Evolutionary conservation across 2,329 filamentous ascomycete genomes (phyloP).

Genomic region (Endocalyx cinctus): DNA sequence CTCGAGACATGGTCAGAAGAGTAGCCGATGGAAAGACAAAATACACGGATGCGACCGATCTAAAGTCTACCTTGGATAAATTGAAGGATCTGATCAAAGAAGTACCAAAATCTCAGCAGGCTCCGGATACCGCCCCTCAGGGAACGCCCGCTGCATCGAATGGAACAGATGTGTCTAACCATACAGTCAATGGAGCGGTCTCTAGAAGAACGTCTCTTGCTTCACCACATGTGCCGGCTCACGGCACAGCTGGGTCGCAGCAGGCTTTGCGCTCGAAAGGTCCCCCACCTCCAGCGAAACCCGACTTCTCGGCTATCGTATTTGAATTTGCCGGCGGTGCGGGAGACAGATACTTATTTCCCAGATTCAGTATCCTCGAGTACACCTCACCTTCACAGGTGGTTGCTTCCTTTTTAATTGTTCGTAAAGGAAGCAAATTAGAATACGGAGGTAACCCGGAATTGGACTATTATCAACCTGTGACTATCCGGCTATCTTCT

Average conservation of each 20-base stretch:
- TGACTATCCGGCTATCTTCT: constrained; percentile 58
- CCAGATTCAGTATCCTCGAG: constrained; percentile 73
- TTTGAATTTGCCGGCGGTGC: constrained; percentile 64
- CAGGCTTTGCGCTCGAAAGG: constrained; percentile 59
- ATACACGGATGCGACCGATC: constrained; percentile 48
- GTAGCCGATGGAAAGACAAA: constrained; percentile 48
- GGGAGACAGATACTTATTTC: constrained; percentile 74
- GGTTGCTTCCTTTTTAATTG: constrained; percentile 72
- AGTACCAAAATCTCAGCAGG: constrained; percentile 17
- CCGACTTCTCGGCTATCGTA: constrained; percentile 61
- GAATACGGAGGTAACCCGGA: constrained; percentile 60
- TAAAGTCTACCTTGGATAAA: constrained; percentile 48
- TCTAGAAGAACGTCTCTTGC: constrained; percentile 23
- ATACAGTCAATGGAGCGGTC: constrained; percentile 24
- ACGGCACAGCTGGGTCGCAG: constrained; percentile 27
- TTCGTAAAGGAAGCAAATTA: constrained; percentile 64
- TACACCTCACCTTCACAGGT: constrained; percentile 56
- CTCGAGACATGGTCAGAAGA: constrained; percentile 47
- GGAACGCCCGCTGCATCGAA: constrained; percentile 22
- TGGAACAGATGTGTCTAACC: constrained; percentile 23
- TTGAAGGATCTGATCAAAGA: constrained; percentile 39
- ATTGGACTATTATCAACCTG: constrained; percentile 71
- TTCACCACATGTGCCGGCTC: constrained; percentile 12
- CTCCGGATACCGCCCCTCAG: constrained; percentile 14
- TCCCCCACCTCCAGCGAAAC: constrained; percentile 47